A percentile compares a stretch with the other conserved stretches of the same genome.
Conservation (phyloP, 164 flowering plant genomes). For the Macadamia tetraphylla region DNA sequence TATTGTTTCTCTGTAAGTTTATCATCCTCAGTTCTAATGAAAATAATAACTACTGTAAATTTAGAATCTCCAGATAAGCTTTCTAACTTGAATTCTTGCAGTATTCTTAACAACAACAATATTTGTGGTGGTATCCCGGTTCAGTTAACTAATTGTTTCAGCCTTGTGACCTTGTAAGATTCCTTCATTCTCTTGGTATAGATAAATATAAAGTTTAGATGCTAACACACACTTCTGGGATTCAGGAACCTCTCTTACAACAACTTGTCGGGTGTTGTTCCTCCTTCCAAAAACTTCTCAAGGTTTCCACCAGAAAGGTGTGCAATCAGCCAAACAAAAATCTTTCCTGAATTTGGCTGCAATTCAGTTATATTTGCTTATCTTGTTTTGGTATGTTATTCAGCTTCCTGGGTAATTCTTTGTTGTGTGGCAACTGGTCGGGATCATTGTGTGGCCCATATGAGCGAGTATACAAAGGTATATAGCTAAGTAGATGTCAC, state of each 20-base stretch:
- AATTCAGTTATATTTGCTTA: neutral
- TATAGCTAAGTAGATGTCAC: too few species aligned
- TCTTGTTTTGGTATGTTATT: neutral
- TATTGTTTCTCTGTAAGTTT: slow-evolving; percentile 54
- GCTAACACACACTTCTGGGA: neutral
- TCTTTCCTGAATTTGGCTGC: neutral
- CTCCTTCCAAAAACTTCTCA: slow-evolving; percentile 50
- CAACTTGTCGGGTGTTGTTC: slow-evolving; percentile 69
- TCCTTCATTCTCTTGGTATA: neutral
- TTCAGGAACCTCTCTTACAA: slow-evolving; percentile 78
- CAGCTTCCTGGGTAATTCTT: slow-evolving; percentile 87
- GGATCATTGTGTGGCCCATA: slow-evolving; percentile 61
- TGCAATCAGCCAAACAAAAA: neutral
- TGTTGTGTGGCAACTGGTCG: slow-evolving; percentile 74
- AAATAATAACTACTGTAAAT: too few species aligned
- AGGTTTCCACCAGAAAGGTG: slow-evolving; percentile 78
- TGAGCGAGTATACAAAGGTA: slow-evolving; percentile 56
- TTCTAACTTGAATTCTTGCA: slow-evolving; percentile 10
- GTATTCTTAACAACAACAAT: slow-evolving; percentile 68
- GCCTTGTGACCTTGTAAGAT: slow-evolving; percentile 59
- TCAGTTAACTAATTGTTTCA: slow-evolving; percentile 73
- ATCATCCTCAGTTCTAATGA: neutral
- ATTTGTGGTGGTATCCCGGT: slow-evolving; percentile 63
- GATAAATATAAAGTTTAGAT: neutral
- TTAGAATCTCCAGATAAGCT: too few species aligned